Percentiles rank a stretch among this genome's conserved stretches.
Evolutionary conservation across 345 rosid genomes (phyloP).

Genomic region (Dipteronia sinensis): DNA sequence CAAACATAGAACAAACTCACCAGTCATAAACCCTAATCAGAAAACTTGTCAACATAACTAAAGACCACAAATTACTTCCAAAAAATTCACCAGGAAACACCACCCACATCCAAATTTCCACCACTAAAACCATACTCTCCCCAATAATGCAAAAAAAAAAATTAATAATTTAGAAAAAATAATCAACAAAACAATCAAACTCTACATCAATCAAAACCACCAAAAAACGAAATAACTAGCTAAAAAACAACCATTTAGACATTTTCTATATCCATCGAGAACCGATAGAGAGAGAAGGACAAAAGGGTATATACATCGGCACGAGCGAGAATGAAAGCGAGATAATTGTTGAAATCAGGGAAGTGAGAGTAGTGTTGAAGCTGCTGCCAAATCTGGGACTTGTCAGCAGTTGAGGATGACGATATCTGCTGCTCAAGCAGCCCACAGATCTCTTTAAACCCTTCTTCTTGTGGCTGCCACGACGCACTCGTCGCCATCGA

Average conservation of each 20-base stretch:
- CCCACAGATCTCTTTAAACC: slow-evolving; percentile 79
- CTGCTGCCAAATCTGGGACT: slow-evolving; percentile 94
- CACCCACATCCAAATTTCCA: neutral
- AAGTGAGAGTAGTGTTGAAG: slow-evolving; percentile 87
- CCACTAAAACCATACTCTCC: neutral
- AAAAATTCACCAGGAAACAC: neutral
- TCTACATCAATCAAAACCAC: neutral
- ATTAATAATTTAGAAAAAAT: too few species aligned
- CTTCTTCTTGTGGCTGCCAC: slow-evolving; percentile 94
- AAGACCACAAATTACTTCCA: neutral
- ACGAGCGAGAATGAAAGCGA: slow-evolving; percentile 85
- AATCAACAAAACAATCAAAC: slow-evolving; percentile 10
- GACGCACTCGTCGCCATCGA: slow-evolving; percentile 50
- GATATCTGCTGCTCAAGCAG: slow-evolving; percentile 89
- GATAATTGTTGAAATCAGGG: slow-evolving; percentile 98
- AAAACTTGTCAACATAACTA: neutral
- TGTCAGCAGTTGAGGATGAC: slow-evolving; percentile 75
- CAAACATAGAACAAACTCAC: neutral
- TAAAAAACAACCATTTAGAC: neutral
- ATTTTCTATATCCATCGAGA: neutral
- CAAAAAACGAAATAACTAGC: neutral
- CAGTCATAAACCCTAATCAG: slow-evolving; percentile 6
- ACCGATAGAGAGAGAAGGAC: neutral
- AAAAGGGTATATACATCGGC: slow-evolving; percentile 56
- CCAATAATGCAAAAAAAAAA: too few species aligned